Conservation (phyloP, 352 stramenopile genomes). For the Globisporangium iwayamae region DNA sequence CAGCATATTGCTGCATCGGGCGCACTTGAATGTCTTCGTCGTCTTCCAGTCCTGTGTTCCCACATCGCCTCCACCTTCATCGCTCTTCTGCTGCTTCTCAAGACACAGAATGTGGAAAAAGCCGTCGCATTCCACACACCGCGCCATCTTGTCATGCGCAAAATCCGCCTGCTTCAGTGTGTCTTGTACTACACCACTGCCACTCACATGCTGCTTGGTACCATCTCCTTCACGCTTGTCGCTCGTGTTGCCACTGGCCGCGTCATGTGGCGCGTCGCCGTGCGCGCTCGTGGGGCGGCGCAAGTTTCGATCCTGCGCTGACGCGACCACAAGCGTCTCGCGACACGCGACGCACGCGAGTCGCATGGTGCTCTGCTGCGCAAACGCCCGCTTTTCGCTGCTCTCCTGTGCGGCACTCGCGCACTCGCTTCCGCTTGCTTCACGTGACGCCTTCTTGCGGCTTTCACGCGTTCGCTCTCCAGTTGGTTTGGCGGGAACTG, state of each 20-base stretch:
- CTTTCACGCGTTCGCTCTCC: background rate
- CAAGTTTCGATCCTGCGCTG: constrained; percentile 5
- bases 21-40: constrained; percentile 18
- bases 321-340: constrained; percentile 14
- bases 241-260: background rate
- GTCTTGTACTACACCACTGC: background rate
- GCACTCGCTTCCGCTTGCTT: background rate
- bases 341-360: constrained; percentile 46
- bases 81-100: constrained; percentile 1
- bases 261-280: background rate
- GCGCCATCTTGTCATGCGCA: constrained; percentile 14
- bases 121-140: constrained; percentile 34
- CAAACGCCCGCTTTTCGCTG: background rate
- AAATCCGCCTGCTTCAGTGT: background rate
- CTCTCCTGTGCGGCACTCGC: background rate
- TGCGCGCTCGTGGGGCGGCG: background rate
- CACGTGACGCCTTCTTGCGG: background rate
- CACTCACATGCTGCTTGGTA: background rate
- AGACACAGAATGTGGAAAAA: constrained; percentile 44
- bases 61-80: background rate
- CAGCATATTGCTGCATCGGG: constrained; percentile 12
- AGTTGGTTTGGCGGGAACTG: background rate
- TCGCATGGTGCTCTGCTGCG: constrained; percentile 26
- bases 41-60: background rate
- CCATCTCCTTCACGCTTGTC: background rate